Conservation (phyloP, 2,329 filamentous ascomycete species). For the Epichloe gansuensis region DNA sequence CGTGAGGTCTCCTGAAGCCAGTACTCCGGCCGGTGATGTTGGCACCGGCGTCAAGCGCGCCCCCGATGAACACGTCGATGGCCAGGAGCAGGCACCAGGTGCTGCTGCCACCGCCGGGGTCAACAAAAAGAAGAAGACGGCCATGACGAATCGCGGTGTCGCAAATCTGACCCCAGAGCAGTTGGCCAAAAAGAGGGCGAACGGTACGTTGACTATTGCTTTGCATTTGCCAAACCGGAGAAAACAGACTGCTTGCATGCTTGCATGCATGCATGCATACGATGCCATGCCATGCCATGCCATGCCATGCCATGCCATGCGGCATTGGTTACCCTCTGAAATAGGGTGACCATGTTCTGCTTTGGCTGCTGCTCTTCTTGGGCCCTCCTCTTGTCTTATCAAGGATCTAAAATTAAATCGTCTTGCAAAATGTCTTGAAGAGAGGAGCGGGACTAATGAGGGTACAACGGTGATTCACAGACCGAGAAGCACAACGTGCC, state of each 20-base stretch:
- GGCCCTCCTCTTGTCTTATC: too few relatives aligned
- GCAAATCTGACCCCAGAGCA: constrained; percentile 62
- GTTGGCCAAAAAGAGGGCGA: constrained; percentile 52
- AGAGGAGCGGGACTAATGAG: constrained; percentile 2
- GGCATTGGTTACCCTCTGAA: too few relatives aligned
- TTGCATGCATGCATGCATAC: too few relatives aligned
- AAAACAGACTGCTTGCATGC: too few relatives aligned
- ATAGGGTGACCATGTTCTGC: too few relatives aligned
- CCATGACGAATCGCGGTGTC: constrained; percentile 34
- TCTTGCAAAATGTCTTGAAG: too few relatives aligned
- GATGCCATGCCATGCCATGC: too few relatives aligned
- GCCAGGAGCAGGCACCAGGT: not conserved
- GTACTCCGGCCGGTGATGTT: not conserved
- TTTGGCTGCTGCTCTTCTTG: too few relatives aligned
- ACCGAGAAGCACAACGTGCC: constrained; percentile 74
- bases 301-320: too few relatives aligned
- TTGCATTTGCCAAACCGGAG: not conserved
- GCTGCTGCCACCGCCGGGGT: constrained; percentile 9
- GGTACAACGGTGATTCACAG: constrained; percentile 27
- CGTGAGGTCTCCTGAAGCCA: not conserved
- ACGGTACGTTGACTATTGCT: constrained; percentile 29
- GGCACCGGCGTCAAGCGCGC: constrained; percentile 2
- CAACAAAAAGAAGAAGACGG: constrained; percentile 33
- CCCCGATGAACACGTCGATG: not conserved
- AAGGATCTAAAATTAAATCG: too few relatives aligned